These are phyloP conservation scores for Sonneratia alba DNA, from an alignment of 345 rosid species.

Conservation along the genomic window DNA sequence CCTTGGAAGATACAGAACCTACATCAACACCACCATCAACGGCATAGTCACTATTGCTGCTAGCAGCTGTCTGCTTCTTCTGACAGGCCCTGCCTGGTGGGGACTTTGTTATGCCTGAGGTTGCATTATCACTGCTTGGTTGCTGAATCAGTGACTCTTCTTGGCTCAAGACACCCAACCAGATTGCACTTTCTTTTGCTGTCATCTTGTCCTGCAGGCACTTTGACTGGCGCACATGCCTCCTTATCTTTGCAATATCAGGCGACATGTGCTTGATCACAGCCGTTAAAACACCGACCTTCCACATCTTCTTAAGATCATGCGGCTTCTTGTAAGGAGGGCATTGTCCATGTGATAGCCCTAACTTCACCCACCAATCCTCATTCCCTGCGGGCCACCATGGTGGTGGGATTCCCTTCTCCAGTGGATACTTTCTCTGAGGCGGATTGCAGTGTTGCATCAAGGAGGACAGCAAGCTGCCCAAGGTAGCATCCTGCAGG, in stretches of 20 bases:
- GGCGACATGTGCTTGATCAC: conserved; percentile 98
- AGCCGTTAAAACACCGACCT: conserved; percentile 90
- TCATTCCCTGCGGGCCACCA: conserved; percentile 98
- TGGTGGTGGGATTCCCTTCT: conserved; percentile 83
- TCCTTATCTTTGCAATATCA: conserved; percentile 87
- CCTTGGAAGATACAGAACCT: conserved; percentile 87
- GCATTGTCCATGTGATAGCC: conserved; percentile 48
- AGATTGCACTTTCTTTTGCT: conserved; percentile 96
- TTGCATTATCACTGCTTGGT: conserved; percentile 80
- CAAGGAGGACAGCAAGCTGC: conserved; percentile 84
- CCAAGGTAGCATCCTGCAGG: conserved; percentile 96
- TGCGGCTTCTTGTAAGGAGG: conserved; percentile 96
- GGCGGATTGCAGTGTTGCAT: conserved; percentile 99
- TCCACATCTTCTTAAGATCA: conserved; percentile 98
- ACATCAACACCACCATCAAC: conserved; percentile 64
- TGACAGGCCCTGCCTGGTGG: conserved; percentile 30
- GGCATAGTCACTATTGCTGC: conserved; percentile 77
- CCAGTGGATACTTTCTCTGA: conserved; percentile 89
- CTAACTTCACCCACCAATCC: conserved; percentile 87
- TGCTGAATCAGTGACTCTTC: conserved; percentile 74
- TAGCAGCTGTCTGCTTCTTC: conserved; percentile 37
- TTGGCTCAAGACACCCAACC: conserved; percentile 82
- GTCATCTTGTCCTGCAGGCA: conserved; percentile 99
- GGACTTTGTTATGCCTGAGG: conserved; percentile 67
- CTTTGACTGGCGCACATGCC: conserved; percentile 86